Evolutionary conservation across 2,329 filamentous ascomycete genomes (phyloP).

Genomic region (Diaporthe longicolla): DNA sequence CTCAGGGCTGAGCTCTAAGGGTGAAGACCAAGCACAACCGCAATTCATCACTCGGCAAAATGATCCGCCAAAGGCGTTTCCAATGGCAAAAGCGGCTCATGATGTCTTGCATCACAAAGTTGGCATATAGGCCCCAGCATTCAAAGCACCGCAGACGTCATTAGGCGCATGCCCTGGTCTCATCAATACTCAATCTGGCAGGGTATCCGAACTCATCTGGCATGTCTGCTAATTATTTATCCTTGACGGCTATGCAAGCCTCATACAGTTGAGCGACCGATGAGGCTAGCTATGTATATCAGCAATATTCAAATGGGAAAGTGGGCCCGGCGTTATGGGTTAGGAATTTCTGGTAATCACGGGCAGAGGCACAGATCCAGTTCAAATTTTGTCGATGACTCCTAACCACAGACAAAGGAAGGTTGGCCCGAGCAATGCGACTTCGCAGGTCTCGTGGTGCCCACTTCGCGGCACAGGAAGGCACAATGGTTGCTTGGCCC

Average conservation of each 20-base stretch:
- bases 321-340: background rate
- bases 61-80: background rate
- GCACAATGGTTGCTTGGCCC: background rate
- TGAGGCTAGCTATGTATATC: background rate
- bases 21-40: background rate
- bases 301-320: background rate
- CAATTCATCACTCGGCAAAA: background rate
- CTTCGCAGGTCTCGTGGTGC: background rate
- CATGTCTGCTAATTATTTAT: background rate
- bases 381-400: background rate
- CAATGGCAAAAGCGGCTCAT: background rate
- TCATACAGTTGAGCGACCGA: background rate
- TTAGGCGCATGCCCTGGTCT: no score
- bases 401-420: background rate
- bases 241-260: slow-evolving; percentile 1
- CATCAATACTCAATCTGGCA: background rate
- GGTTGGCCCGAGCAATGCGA: slow-evolving; percentile 1
- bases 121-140: background rate
- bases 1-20: slow-evolving; percentile 15
- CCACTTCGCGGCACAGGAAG: background rate
- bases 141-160: background rate
- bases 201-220: background rate
- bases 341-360: background rate
- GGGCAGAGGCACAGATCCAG: background rate
- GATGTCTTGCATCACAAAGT: background rate